phyloP scores from a whole-genome alignment of 495 filamentous ascomycete genomes.

The Aspergillus saccharolyticus region DNA sequence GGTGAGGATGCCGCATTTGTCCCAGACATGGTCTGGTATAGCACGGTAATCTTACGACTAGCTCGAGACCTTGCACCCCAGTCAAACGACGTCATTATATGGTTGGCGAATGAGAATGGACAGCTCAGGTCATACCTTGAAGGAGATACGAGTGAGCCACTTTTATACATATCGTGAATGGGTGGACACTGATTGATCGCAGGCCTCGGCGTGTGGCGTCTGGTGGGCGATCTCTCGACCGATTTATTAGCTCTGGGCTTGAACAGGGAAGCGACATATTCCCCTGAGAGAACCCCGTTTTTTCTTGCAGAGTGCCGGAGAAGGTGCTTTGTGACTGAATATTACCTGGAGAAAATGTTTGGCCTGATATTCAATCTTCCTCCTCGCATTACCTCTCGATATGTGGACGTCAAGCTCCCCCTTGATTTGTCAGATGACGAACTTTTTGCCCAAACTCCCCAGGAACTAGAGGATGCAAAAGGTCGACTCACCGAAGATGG shows the following conservation, averaged over 20 bases:
- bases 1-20: slow-evolving; percentile 10
- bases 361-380: slow-evolving; percentile 17
- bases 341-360: slow-evolving; percentile 23
- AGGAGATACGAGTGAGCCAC: slow-evolving; percentile 20
- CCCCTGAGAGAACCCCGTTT: slow-evolving; percentile 13
- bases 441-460: slow-evolving; percentile 5
- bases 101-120: slow-evolving; percentile 19
- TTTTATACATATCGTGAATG: neutral
- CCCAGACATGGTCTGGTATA: slow-evolving; percentile 17
- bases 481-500: slow-evolving; percentile 9
- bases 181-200: slow-evolving; percentile 2
- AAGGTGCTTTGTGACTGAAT: slow-evolving; percentile 14
- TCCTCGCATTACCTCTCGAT: slow-evolving; percentile 17
- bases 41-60: slow-evolving; percentile 12
- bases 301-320: slow-evolving; percentile 20
- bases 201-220: slow-evolving; percentile 21
- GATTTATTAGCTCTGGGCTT: slow-evolving; percentile 20
- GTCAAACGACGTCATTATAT: slow-evolving; percentile 16
- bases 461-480: slow-evolving; percentile 8
- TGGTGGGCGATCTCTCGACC: slow-evolving; percentile 17
- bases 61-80: slow-evolving; percentile 19
- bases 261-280: slow-evolving; percentile 20
- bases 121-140: slow-evolving; percentile 15
- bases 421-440: slow-evolving; percentile 18
- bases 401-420: slow-evolving; percentile 17